Evolutionary conservation across 495 filamentous ascomycete species (phyloP), one percentile per base, ranked within the genome.

Genomic region (Penicillium pancosmium): DNA sequence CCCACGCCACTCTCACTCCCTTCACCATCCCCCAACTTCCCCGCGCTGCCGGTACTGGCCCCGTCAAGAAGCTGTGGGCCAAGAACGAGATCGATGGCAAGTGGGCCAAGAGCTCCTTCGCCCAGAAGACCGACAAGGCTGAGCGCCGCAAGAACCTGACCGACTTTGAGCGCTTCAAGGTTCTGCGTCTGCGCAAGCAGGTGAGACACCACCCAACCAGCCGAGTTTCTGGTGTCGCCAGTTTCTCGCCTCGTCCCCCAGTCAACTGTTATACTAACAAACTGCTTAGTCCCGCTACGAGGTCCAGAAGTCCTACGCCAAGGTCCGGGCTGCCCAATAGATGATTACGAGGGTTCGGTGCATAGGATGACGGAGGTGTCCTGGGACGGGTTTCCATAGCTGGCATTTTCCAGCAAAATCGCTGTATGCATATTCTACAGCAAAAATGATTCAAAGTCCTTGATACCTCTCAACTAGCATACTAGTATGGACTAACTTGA

Each of bases 151-250:
- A 86, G 79, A 86, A 87, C 67, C 83, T 99, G 61, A 93, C 85
- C 81, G 95, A 99, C 84, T 98, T 99, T 75, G 95, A 99, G 85
- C 88, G 94, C 72, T 99, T 98, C 91, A 97, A 98, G 88, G 93
- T 98, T 66, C 84, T 98, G 85, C 84, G 91, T 75, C 82, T 97
- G 80, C 92, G 89, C 86, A 98, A 98, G 88, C 93, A 97, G 90
- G 86, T 88, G 80, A 61, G 85, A 38, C 5, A 38, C 36, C 23
- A 23, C 23, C 23, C 19, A 21, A 21, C 19, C 1, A 2, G 19
- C 19, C 19, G 19, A 21, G 19, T 21, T 21, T 21, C 19, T 21
- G 19, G 19, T 21, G 19, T 21, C 19, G 2, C 19, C 19, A 21
- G 19, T 21, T 21, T 21, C 19, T 21, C 19, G 19, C 2, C 19